Evolutionary conservation across 345 rosid genomes (phyloP), one percentile per base, ranked within the genome.

Genomic region (Rhodamnia rubescens): DNA sequence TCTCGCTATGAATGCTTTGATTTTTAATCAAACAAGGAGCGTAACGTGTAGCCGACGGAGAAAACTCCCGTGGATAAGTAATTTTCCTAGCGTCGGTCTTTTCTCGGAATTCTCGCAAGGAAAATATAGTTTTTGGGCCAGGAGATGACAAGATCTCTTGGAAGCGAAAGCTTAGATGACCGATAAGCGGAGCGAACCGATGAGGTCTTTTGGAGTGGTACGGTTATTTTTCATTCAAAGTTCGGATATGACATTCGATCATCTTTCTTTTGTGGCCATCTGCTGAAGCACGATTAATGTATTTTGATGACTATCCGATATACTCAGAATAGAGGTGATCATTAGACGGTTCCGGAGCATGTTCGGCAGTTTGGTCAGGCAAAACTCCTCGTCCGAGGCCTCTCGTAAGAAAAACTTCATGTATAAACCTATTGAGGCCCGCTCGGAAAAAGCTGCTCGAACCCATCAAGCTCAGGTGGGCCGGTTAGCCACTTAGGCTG

Each of bases 41-140:
- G 15, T 32, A 18, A 1, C 12, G 1, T 0, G 44, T 8, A 32
- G 12, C 22, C 21, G 1, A 8, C 1, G 0, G 47, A 0, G 6
- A 64, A 32, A 64, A 32, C 12, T 32, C 78, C 24, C 11, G 4
- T 64, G 8, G 24, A 32, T 32, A 8, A 64, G 75, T 64, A 64
- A 32, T 32, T 64, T 32, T 64, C 5, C 0, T 32, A 6, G 6
- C 1, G 0, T 16, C 8, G 32, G 6, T 32, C 10, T 7, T 9
- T 2, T 64, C 3, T 16, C 4, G 6, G 5, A 40, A 32, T 64
- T 64, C 3, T 64, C 1, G 8, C 8, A 64, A 64, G 22, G 75
- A 64, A 64, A 64, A 32, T 29, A 29, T 64, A 15, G 42, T 32
- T 29, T 10, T 64, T 16, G 75, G 44, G 32, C 11, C 8, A 64